These are phyloP conservation scores for Candida takata DNA, from an alignment of 805 yeast genomes.

Conservation along the genomic window DNA sequence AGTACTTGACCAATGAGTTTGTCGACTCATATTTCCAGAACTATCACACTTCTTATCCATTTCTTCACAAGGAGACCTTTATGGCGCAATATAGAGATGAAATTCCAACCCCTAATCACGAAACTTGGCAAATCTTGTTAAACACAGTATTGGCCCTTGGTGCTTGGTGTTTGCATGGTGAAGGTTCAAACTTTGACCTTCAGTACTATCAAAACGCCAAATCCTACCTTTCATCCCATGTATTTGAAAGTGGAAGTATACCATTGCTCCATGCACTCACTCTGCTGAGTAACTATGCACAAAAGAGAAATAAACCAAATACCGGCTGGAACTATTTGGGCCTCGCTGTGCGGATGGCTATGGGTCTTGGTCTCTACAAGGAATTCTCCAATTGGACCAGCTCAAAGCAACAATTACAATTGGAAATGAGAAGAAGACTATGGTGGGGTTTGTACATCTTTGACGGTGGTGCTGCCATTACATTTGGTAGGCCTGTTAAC, in stretches of 20 bases:
- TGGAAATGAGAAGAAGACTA: conserved; percentile 50
- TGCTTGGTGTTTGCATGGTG: conserved; percentile 58
- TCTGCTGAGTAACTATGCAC: conserved; percentile 52
- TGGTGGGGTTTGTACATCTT: conserved; percentile 67
- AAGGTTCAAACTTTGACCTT: conserved; percentile 42
- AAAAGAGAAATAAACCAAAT: conserved; percentile 58
- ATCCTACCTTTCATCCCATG: conserved; percentile 34
- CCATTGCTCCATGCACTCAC: conserved; percentile 47
- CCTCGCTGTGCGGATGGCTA: conserved; percentile 58
- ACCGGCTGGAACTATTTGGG: conserved; percentile 67
- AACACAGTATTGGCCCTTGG: conserved; percentile 61
- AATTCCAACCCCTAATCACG: conserved; percentile 34
- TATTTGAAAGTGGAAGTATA: conserved; percentile 55
- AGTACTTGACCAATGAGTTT: conserved; percentile 28
- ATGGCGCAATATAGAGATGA: conserved; percentile 38
- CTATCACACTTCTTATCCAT: conserved; percentile 58
- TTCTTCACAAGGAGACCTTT: conserved; percentile 49
- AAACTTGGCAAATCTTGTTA: conserved; percentile 46
- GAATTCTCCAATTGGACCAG: conserved; percentile 40
- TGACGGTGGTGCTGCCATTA: conserved; percentile 57
- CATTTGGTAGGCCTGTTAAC: conserved; percentile 58
- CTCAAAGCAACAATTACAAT: conserved; percentile 33
- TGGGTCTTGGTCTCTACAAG: conserved; percentile 54
- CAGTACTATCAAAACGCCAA: conserved; percentile 51
- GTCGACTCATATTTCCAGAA: conserved; percentile 47